phyloP scores from a whole-genome alignment of 495 filamentous ascomycete genomes.

The Cenococcum geophilum region DNA sequence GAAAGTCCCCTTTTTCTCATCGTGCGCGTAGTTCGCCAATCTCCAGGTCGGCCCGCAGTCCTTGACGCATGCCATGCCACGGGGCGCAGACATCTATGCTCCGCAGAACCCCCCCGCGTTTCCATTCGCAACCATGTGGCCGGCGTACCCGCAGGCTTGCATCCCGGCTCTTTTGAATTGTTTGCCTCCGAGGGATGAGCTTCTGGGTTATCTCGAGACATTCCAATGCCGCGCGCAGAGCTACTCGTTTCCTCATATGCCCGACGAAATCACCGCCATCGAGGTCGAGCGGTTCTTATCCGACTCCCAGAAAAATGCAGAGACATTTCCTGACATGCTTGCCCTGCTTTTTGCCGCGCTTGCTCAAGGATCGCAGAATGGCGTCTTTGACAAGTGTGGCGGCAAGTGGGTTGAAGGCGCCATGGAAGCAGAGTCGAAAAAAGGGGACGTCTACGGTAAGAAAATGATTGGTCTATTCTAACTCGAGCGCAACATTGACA shows the following conservation, averaged over 20 bases:
- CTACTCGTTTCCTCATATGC: slow-evolving; percentile 44
- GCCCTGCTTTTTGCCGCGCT: slow-evolving; percentile 46
- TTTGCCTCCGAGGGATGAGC: slow-evolving; percentile 37
- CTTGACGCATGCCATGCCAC: slow-evolving; percentile 37
- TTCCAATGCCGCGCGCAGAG: slow-evolving; percentile 42
- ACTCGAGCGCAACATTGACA: neutral
- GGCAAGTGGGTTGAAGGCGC: slow-evolving; percentile 39
- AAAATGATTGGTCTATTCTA: neutral
- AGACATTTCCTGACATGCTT: slow-evolving; percentile 43
- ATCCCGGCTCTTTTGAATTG: slow-evolving; percentile 33
- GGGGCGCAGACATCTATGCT: slow-evolving; percentile 40
- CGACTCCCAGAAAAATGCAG: slow-evolving; percentile 40
- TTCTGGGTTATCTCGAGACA: slow-evolving; percentile 38
- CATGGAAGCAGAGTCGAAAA: slow-evolving; percentile 37
- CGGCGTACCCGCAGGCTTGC: slow-evolving; percentile 31
- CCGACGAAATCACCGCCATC: slow-evolving; percentile 39
- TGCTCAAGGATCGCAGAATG: slow-evolving; percentile 43
- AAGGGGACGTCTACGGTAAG: slow-evolving; percentile 43
- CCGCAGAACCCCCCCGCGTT: slow-evolving; percentile 31
- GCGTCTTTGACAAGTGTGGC: slow-evolving; percentile 41
- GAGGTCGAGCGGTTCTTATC: slow-evolving; percentile 43
- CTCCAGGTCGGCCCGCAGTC: slow-evolving; percentile 33
- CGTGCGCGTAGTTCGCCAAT: slow-evolving; percentile 38
- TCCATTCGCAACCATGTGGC: slow-evolving; percentile 40
- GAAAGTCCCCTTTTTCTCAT: slow-evolving; percentile 8